Evolutionary conservation across 768 basidiomycete species (phyloP), one percentile per base, ranked within the genome.

Genomic region (Astraeus odoratus): DNA sequence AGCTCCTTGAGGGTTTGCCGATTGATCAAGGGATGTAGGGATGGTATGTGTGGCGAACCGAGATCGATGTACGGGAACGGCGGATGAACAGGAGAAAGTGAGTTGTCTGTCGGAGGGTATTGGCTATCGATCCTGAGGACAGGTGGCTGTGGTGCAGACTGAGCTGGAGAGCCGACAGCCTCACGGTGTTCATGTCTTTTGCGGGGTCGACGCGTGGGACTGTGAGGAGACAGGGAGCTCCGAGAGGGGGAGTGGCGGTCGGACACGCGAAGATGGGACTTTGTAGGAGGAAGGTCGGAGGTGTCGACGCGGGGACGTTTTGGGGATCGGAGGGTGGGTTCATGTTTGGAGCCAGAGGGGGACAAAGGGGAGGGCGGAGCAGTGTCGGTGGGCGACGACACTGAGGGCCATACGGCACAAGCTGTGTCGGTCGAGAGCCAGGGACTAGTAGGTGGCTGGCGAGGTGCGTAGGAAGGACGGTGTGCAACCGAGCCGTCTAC

Each of bases 1-100:
- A 96, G 72, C 58, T 92, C 88, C 57, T 80, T 81, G 53, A 96
- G 72, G 1, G 89, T 90, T 35, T 81, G 78, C 30, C 86, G 75
- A 57, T 88, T 92, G 60, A 95, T 87, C 34, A 84, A 76, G 1
- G 93, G 90, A 25, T 74, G 71, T 34, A 76, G 66, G 27, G 85
- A 70, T 6, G 87, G 88, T 48, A 88, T 77, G 51, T 81, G 76
- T 3, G 77, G 70, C 2, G 71, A 68, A 13, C 60, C 33, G 9
- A 69, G 67, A 55, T 74, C 73, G 43, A 72, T 60, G 36, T 68
- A 54, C 1, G 65, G 58, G 25, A 58, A 51, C 2, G 61, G 51
- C 2, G 68, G 51, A 53, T 64, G 51, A 51, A 58, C 19, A 51
- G 65, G 15, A 50, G 55, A 19, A 51, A 65, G 44, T 13, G 73